Percentiles rank a stretch among this genome's conserved stretches.
Evolutionary conservation across 2,329 filamentous ascomycete species (phyloP).

Genomic region (Sarocladium brachiariae): DNA sequence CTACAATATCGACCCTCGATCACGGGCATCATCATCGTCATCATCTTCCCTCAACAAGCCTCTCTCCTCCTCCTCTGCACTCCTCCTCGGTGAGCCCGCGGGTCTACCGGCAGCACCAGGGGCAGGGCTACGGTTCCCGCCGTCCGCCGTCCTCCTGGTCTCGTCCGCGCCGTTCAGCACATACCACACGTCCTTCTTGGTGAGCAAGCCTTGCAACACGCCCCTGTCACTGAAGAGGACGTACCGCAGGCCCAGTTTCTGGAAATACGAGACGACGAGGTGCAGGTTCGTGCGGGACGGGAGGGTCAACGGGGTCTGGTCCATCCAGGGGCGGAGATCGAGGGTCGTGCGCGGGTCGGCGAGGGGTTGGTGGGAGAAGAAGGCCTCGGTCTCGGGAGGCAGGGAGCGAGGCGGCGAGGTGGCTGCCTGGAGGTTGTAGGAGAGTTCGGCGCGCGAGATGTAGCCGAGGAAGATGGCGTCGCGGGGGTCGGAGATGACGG

Average conservation of each 20-base stretch:
- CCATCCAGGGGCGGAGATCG: conserved; percentile 95
- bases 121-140: background rate
- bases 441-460: conserved; percentile 85
- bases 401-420: conserved; percentile 52
- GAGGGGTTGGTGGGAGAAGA: conserved; percentile 77
- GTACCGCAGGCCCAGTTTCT: conserved; percentile 86
- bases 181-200: conserved; percentile 97
- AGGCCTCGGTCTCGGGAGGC: conserved; percentile 66
- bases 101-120: too few species aligned
- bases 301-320: conserved; percentile 91
- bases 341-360: conserved; percentile 71
- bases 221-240: conserved; percentile 82
- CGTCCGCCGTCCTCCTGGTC: conserved; percentile 37
- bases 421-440: conserved; percentile 62
- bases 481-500: conserved; percentile 72
- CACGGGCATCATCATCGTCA: conserved; percentile 6
- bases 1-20: conserved; percentile 20
- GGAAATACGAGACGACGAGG: conserved; percentile 88
- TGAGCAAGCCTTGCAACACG: conserved; percentile 74
- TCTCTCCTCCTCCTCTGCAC: conserved; percentile 7
- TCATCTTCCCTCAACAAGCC: conserved; percentile 9
- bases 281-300: conserved; percentile 70
- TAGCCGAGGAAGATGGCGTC: conserved; percentile 82
- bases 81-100: background rate
- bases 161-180: conserved; percentile 74